A percentile compares a stretch with the other conserved stretches of the same genome.
These are phyloP conservation scores for Coemansia sp. DNA, from an alignment of 192 early-diverging fungal species.

Conservation along the genomic window DNA sequence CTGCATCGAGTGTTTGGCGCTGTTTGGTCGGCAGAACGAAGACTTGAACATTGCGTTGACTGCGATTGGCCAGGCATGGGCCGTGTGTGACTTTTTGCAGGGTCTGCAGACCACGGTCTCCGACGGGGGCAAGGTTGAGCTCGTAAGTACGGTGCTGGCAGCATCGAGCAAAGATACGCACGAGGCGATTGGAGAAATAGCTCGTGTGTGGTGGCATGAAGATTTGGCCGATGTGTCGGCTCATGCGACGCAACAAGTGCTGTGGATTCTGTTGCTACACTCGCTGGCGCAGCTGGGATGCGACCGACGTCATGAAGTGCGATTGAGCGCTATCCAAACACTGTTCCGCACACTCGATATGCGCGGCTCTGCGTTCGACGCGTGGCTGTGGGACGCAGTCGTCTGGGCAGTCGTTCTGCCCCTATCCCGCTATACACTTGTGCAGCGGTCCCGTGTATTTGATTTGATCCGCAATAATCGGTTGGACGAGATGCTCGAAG, in stretches of 20 bases:
- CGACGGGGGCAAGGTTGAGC: background rate
- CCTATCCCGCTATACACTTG: conserved; percentile 40
- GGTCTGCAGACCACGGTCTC: conserved; percentile 11
- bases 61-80: conserved; percentile 89
- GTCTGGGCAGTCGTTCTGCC: conserved; percentile 89
- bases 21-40: conserved; percentile 79
- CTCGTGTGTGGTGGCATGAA: conserved; percentile 25
- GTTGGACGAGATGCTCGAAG: conserved; percentile 15
- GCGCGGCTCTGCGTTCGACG: conserved; percentile 74
- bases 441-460: conserved; percentile 24
- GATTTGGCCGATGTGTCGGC: conserved; percentile 10
- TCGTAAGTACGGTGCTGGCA: conserved; percentile 11
- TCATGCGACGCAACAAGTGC: conserved; percentile 45
- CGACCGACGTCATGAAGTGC: conserved; percentile 85
- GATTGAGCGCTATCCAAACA: conserved; percentile 93
- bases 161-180: conserved; percentile 6
- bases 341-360: conserved; percentile 91
- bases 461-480: background rate
- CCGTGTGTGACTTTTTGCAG: conserved; percentile 85
- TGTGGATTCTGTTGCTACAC: conserved; percentile 90
- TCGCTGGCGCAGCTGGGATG: conserved; percentile 80
- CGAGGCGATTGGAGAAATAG: conserved; percentile 2
- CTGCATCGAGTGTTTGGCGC: conserved; percentile 77
- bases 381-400: conserved; percentile 78
- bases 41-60: conserved; percentile 96